Evolutionary conservation across 805 yeast species (phyloP).

Genomic region (Ogataea nitratoaversa): DNA sequence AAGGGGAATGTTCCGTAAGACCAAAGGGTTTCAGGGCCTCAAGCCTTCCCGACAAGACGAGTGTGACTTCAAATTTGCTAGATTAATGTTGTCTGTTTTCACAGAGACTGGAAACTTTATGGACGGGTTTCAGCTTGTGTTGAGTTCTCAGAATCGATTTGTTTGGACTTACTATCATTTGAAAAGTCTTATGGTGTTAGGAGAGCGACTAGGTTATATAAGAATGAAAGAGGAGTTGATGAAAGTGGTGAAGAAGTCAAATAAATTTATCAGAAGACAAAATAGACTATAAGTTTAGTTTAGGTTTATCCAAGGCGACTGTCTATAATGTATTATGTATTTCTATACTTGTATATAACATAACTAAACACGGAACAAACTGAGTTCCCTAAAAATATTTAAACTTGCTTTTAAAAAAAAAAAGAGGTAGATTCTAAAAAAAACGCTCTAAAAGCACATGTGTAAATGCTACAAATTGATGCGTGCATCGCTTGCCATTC

Average conservation of each 20-base stretch:
- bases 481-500: too few relatives aligned
- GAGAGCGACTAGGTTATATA: conserved; percentile 42
- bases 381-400: too few relatives aligned
- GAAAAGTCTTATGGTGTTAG: conserved; percentile 36
- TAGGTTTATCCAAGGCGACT: not conserved
- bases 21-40: conserved; percentile 42
- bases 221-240: conserved; percentile 27
- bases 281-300: not conserved
- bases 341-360: conserved; percentile 5
- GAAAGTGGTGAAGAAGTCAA: conserved; percentile 19
- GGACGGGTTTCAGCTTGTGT: conserved; percentile 67
- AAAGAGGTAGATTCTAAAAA: not conserved
- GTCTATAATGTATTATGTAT: too few relatives aligned
- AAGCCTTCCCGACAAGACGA: conserved; percentile 34
- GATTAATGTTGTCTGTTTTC: conserved; percentile 59
- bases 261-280: conserved; percentile 12
- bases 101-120: conserved; percentile 49
- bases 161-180: conserved; percentile 58
- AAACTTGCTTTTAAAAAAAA: not conserved
- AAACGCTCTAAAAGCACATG: too few relatives aligned
- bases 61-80: conserved; percentile 67
- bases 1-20: conserved; percentile 68
- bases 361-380: too few relatives aligned
- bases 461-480: too few relatives aligned
- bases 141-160: conserved; percentile 64